Percentiles rank a stretch among this genome's conserved stretches.
Conservation (phyloP, 306 rosid genomes). For the Ormosia emarginata region DNA sequence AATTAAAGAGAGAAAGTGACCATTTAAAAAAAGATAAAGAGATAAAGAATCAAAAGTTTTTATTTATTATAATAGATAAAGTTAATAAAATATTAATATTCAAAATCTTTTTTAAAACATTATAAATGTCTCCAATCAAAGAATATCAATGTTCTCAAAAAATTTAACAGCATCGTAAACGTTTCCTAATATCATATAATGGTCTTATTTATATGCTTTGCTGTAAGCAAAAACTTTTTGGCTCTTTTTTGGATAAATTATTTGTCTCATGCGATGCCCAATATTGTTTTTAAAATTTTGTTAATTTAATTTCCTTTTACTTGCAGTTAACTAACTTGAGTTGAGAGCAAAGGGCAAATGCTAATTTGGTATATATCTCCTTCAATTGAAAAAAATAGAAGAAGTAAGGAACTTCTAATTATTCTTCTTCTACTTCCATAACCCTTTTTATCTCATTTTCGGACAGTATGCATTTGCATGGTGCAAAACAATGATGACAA, state of each 20-base stretch:
- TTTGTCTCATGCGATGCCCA: slow-evolving; percentile 31
- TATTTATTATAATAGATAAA: no score
- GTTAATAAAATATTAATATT: no score
- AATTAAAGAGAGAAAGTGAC: no score
- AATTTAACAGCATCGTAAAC: no score
- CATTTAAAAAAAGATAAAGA: no score
- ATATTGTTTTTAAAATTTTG: not conserved
- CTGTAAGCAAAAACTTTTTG: slow-evolving; percentile 5
- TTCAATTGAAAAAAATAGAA: not conserved
- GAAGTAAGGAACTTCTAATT: not conserved
- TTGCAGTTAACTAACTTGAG: not conserved
- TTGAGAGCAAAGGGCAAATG: not conserved
- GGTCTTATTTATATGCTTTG: not conserved
- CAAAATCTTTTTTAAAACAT: no score
- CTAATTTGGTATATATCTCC: slow-evolving; percentile 25
- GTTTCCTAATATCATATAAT: not conserved
- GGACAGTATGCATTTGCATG: not conserved
- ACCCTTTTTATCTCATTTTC: not conserved
- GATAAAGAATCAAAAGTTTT: no score
- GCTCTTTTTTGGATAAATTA: slow-evolving; percentile 27
- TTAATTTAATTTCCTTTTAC: slow-evolving; percentile 3
- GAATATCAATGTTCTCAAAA: no score
- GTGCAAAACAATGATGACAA: not conserved
- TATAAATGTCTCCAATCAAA: no score
- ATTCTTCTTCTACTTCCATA: not conserved